Base-by-base conservation (phyloP, 495 filamentous ascomycete genomes). In the Aspergillus haitiensis region DNA sequence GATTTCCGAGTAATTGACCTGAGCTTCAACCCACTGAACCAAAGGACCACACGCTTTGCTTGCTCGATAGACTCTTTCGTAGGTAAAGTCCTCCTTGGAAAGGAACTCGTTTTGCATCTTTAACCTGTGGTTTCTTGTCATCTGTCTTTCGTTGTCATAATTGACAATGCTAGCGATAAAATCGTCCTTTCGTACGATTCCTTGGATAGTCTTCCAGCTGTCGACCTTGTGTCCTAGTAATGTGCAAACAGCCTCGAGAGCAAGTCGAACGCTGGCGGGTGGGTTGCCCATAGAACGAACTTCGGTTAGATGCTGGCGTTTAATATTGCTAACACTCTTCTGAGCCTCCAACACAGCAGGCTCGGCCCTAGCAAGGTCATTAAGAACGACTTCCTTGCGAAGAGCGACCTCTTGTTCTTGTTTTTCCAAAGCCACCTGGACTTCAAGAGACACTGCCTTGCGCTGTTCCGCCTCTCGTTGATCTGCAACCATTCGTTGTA, bases 161-260 rank as follows among this genome's bases (percentile, higher is more conserved):
- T 90, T 92, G 71, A 98, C 88, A 67, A 99, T 98, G 75, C 90
- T 97, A 31, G 92, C 90, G 77, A 99, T 97, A 76, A 99, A 99
- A 64, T 97, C 92, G 69, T 98, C 94, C 32, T 85, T 83, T 58
- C 94, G 88, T 33, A 98, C 84, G 59, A 98, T 87, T 45, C 81
- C 88, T 72, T 92, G 88, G 51, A 98, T 92, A 40, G 84, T 85
- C 75, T 90, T 93, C 94, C 94, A 99, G 66, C 86, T 89, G 58
- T 84, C 85, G 58, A 90, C 86, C 74, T 89, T 95, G 74, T 98
- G 92, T 12, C 93, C 93, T 48, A 99, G 83, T 39, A 98, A 75
- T 3, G 91, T 93, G 78, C 94, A 98, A 15, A 99, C 94, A 9
- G 94, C 89, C 72, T 98, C 95, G 62, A 99, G 79, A 7, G 93